Evolutionary conservation across 371 early-diverging fungal genomes (phyloP), one percentile per base, ranked within the genome.

Genomic region (Mucor plumbeus): DNA sequence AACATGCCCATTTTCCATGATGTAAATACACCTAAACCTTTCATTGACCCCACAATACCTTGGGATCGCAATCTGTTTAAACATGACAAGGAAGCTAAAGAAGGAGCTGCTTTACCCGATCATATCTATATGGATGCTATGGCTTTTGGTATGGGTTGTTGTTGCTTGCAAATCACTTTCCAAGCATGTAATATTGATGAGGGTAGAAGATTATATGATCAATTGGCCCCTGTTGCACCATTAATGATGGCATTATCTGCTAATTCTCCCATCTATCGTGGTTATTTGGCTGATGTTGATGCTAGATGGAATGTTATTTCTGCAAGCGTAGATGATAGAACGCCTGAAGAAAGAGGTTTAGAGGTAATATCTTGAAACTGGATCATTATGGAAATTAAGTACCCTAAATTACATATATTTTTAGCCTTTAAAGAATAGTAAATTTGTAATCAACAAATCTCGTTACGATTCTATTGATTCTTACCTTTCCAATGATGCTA

Each of bases 111-210:
- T 5, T 79, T 85, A 31, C 89, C 91, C 0, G 94, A 97, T 73
- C 96, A 97, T 79, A 95, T 99, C 53, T 97, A 99, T 75, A 95
- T 99, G 93, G 99, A 99, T 78, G 92, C 95, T 17, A 99, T 99
- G 99, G 95, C 96, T 48, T 99, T 99, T 86, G 99, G 99, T 35
- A 99, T 99, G 99, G 99, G 99, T 58, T 98, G 98, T 83, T 95
- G 93, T 73, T 99, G 99, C 74, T 86, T 99, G 38, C 99, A 99
- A 81, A 93, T 99, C 71, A 99, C 99, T 17, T 94, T 99, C 78
- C 99, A 99, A 80, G 96, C 98, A n/a, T 92, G 94, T 76, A 92
- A 93, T 70, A 90, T 99, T 34, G 91, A 92, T 70, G 97, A 98
- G 78, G 99, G 98, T 13, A 84, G 99, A 62, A 75, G 88, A 64